Evolutionary conservation across 345 rosid species (phyloP).

Genomic region (Aurinia saxatilis): DNA sequence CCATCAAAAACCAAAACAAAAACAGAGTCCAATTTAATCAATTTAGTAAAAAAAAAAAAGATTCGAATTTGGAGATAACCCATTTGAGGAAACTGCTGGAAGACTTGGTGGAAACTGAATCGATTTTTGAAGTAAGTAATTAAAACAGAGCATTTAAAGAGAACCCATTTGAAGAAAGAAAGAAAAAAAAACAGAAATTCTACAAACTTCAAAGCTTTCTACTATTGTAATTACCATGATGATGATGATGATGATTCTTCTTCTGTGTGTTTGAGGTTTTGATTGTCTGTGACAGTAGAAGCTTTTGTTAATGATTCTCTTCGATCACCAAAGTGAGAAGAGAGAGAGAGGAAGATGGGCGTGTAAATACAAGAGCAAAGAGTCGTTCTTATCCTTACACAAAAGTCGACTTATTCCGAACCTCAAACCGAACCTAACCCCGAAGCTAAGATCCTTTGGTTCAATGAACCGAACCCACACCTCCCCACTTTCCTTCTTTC

Average conservation of each 20-base stretch:
- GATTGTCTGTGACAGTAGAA: conserved; percentile 46
- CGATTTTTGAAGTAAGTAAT: background rate
- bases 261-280: conserved; percentile 50
- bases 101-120: background rate
- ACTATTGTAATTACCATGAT: conserved; percentile 35
- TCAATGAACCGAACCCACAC: conserved; percentile 52
- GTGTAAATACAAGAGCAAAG: conserved; percentile 20
- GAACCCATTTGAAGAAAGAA: background rate
- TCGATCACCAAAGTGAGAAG: conserved; percentile 47
- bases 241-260: conserved; percentile 27
- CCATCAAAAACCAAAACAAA: background rate
- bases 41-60: background rate
- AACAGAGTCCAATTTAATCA: background rate
- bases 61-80: background rate
- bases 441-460: conserved; percentile 30
- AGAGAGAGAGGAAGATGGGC: conserved; percentile 13
- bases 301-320: conserved; percentile 16
- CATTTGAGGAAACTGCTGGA: background rate
- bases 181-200: background rate
- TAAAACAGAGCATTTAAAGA: conserved; percentile 21
- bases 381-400: conserved; percentile 63
- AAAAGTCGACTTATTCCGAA: conserved; percentile 21
- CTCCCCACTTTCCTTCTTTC: conserved; percentile 36
- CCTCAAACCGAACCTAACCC: conserved; percentile 17
- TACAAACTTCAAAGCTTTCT: background rate